These are phyloP conservation scores for Kluyveromyces starmeri DNA, from an alignment of 805 yeast genomes.

Conservation along the genomic window DNA sequence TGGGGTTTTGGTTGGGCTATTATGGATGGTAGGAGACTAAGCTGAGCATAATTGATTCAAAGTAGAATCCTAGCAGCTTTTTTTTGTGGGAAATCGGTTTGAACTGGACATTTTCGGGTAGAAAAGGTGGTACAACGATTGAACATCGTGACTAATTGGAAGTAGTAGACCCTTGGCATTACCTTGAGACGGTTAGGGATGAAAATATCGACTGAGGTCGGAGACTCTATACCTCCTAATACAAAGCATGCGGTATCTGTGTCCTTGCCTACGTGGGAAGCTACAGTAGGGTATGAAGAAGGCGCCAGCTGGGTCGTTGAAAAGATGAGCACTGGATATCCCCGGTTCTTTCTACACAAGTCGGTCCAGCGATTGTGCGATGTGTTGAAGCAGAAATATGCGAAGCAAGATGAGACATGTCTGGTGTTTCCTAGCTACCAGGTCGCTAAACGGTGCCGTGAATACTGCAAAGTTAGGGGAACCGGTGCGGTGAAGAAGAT, in stretches of 20 bases:
- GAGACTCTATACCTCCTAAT: slow-evolving; percentile 81
- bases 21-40: no score
- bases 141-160: no score
- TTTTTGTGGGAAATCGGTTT: no score
- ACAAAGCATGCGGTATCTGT: slow-evolving; percentile 93
- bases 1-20: no score
- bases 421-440: slow-evolving; percentile 70
- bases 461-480: slow-evolving; percentile 49
- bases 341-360: slow-evolving; percentile 68
- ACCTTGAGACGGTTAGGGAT: not conserved
- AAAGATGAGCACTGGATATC: slow-evolving; percentile 81
- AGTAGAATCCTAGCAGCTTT: no score
- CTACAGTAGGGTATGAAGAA: slow-evolving; percentile 86
- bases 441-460: slow-evolving; percentile 79
- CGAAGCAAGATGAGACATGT: slow-evolving; percentile 67
- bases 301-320: slow-evolving; percentile 74
- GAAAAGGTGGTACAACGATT: no score
- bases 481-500: slow-evolving; percentile 25
- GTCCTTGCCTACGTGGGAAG: slow-evolving; percentile 90
- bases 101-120: no score
- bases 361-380: slow-evolving; percentile 48
- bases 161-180: no score
- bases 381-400: slow-evolving; percentile 58
- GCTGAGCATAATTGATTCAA: no score
- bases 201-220: slow-evolving; percentile 36